Base-by-base conservation (phyloP, 345 rosid species). In the Eucalyptus regnans region DNA sequence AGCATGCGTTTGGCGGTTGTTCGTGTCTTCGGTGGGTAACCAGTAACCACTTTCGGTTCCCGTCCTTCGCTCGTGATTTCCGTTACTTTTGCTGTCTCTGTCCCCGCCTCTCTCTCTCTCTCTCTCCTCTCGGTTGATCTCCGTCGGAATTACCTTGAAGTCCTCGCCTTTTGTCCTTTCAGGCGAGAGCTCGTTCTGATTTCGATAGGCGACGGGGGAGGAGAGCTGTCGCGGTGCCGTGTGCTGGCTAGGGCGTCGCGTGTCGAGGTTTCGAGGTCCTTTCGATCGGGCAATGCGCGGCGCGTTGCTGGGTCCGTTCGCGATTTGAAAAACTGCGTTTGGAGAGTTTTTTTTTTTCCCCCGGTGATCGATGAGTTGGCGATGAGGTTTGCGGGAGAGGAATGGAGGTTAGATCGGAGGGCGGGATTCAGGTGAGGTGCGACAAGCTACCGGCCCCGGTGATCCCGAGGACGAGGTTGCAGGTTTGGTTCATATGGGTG, bases 401-500 rank as follows among this genome's bases (percentile, higher is more conserved):
- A 91, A 97, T 97, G 98, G 98, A 96, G 94, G 94, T 93, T 96
- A 95, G 97, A 96, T 95, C 90, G 86, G 91, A 90, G 83, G 91
- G 84, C 18, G 86, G 58, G 29, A 88, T 90, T 88, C 95, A 90
- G 87, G 90, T 91, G 93, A 92, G 98, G 90, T 92, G 93, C 92
- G 97, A 94, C 84, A 96, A 96, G 92, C 60, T 93, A 86, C 94
- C 90, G 88, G 90, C 92, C 90, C 94, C 93, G 86, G 92, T 89
- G 92, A 92, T 92, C 88, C 96, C 94, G 20, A 91, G 95, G 92
- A 95, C 95, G 46, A 91, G 99, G 48, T 90, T 95, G 37, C 96
- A 96, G 92, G 95, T 95, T 27, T 97, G 97, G 97, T 97, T 98
- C 89, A 93, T 96, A 6, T 94, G 98, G 89, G 96, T 97, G 41